A percentile compares a stretch with the other conserved stretches of the same genome.
phyloP scores from a whole-genome alignment of 345 rosid genomes.

The Murraya koenigii region DNA sequence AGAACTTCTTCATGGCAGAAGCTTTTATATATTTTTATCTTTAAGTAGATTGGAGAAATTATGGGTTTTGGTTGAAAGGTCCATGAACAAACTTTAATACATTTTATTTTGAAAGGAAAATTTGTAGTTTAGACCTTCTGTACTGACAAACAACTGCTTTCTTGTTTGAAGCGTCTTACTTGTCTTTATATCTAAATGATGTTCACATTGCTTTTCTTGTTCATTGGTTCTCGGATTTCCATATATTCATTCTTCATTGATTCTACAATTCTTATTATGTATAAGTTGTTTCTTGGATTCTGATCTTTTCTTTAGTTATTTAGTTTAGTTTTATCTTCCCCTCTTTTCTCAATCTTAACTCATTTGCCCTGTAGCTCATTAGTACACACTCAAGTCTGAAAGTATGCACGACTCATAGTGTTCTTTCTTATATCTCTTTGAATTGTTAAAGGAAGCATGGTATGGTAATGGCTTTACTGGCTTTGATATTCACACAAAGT shows the following conservation, averaged over 20 bases:
- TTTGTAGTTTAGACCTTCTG: not conserved
- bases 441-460: not conserved
- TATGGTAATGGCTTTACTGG: not conserved
- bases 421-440: not conserved
- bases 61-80: not conserved
- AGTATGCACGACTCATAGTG: not conserved
- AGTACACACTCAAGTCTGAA: not conserved
- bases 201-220: not conserved
- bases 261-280: not conserved
- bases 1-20: not conserved
- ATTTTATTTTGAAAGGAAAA: not conserved
- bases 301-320: not conserved
- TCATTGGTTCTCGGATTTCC: not conserved
- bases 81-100: not conserved
- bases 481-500: not conserved
- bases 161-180: not conserved
- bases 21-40: not conserved
- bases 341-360: not conserved
- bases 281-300: not conserved
- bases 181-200: not conserved
- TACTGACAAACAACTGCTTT: not conserved
- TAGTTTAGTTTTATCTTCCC: not conserved
- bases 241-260: not conserved
- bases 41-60: not conserved
- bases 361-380: not conserved